Evolutionary conservation across 164 flowering plant species (phyloP), one percentile per base, ranked within the genome.

Genomic region (Cinnamomum chago): DNA sequence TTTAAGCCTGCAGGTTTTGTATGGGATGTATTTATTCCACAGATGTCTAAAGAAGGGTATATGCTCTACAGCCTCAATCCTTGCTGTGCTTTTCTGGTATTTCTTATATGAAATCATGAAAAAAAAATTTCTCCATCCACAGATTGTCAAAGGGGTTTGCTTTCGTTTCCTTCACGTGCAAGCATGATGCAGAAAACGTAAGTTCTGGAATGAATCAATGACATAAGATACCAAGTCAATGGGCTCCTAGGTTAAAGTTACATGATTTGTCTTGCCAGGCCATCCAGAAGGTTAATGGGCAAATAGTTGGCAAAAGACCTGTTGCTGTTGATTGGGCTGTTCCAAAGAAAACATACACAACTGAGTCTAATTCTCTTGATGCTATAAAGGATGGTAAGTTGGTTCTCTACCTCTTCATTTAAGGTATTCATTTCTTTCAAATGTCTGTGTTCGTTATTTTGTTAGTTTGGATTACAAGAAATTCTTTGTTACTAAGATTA

Each of bases 271-370:
- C 47, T 30, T 67, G 40, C 35, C 88, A 95, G 98, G 99, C 97
- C 35, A 96, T 96, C 71, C 76, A 78, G 83, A 91, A 83, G 78
- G 83, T 90, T 73, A 96, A 96, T 83, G 98, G 98, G 51, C 78
- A 88, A 78, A 81, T 13, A 27, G 79, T 92, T 82, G 86, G 88
- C 69, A 90, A 87, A 76, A 84, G 99, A 77, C 80, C 95, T 5
- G 86, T 96, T 76, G 99, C 99, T 80, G 97, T 93, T 85, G 99
- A 96, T 78, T 96, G 99, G 99, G 97, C 99, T 70, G 86, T 96
- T 78, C 84, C 98, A 47, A 96, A 96, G 83, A 92, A 92, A 69
- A 62, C 89, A 70, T 96, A 88, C 80, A 72, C 85, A 47, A 69
- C 85, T 81, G 89, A 83, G 30, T 78, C 81, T 65, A 73, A 73